phyloP scores from a whole-genome alignment of 1,139 yeast genomes.

The Candida glucosophila region DNA sequence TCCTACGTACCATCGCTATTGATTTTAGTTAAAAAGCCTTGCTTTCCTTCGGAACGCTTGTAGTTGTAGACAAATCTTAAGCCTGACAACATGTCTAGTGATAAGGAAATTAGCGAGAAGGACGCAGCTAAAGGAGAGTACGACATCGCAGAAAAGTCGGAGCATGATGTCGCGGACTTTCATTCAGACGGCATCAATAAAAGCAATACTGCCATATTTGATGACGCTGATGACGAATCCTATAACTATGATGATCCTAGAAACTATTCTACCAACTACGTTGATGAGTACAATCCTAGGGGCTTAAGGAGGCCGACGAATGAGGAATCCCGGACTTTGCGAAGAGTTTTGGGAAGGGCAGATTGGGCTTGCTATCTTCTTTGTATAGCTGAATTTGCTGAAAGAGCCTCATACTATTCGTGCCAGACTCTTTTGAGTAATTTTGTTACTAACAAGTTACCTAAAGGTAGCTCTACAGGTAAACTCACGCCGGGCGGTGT shows the following conservation, averaged over 20 bases:
- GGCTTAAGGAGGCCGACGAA: slow-evolving; percentile 28
- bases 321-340: slow-evolving; percentile 37
- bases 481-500: slow-evolving; percentile 26
- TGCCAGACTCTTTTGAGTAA: slow-evolving; percentile 33
- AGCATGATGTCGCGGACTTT: not conserved
- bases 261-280: slow-evolving; percentile 15
- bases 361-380: slow-evolving; percentile 21
- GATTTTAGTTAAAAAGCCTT: too few relatives aligned
- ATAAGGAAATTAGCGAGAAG: slow-evolving; percentile 1
- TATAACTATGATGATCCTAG: slow-evolving; percentile 14
- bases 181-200: not conserved
- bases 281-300: slow-evolving; percentile 24
- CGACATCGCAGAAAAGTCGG: slow-evolving; percentile 1
- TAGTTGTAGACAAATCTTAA: too few relatives aligned
- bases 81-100: not conserved
- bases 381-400: slow-evolving; percentile 38
- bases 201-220: not conserved
- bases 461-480: slow-evolving; percentile 41
- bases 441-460: slow-evolving; percentile 40
- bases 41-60: too few relatives aligned
- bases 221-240: slow-evolving; percentile 3
- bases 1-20: too few relatives aligned
- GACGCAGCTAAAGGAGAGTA: not conserved
- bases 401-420: slow-evolving; percentile 40
- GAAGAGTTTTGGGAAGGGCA: slow-evolving; percentile 26